Conservation (phyloP, 75 land plant species). For the Picea sitchensis region DNA sequence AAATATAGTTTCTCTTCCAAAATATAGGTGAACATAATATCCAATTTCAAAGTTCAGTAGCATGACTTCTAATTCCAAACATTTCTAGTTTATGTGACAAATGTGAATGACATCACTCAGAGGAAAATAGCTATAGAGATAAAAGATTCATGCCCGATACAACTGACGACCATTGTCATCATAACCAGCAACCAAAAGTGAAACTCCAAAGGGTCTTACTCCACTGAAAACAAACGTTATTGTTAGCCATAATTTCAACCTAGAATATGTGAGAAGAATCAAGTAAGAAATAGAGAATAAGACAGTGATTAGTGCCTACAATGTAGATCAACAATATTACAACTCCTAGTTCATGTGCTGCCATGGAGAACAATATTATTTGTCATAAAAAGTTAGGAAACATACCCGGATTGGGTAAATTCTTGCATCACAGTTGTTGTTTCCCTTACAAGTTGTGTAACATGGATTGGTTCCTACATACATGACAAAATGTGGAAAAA, state of each 20-base stretch:
- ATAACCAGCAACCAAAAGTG: conserved; percentile 92
- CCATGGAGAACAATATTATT: background rate
- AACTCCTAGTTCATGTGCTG: background rate
- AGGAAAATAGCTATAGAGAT: no score
- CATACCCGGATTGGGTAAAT: conserved; percentile 98
- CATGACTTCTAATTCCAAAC: background rate
- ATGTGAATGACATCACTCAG: no score
- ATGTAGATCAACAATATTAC: background rate
- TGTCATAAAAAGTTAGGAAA: background rate
- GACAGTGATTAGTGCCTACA: background rate
- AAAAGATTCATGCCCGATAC: conserved; percentile 58
- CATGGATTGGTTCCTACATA: no score
- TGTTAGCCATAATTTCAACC: conserved; percentile 4
- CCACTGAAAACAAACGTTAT: conserved; percentile 52
- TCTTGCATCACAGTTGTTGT: no score
- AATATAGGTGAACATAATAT: background rate
- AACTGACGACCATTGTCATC: conserved; percentile 98
- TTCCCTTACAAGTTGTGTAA: no score
- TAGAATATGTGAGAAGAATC: background rate
- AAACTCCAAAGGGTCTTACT: conserved; percentile 99
- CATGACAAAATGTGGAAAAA: no score
- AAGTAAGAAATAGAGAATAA: background rate
- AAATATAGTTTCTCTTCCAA: no score
- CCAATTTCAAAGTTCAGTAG: background rate
- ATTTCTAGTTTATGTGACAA: background rate